Conservation (phyloP, 257 asterid species). For the Oldenlandia corymbosa region DNA sequence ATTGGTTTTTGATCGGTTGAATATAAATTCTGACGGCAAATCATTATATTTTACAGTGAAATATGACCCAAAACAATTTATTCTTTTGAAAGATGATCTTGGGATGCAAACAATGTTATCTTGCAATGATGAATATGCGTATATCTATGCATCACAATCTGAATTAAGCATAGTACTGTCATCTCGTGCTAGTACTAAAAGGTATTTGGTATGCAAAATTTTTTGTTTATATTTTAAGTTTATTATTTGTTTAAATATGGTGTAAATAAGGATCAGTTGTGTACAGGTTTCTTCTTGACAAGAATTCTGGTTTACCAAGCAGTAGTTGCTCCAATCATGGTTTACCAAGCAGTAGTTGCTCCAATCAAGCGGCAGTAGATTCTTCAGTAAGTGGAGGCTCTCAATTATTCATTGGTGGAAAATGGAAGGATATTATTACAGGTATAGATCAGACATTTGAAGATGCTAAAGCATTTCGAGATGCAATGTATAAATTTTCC, state of each 20-base stretch:
- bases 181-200: neutral
- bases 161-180: neutral
- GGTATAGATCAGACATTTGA: too few species aligned
- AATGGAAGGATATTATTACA: too few species aligned
- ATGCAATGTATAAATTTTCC: too few species aligned
- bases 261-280: neutral
- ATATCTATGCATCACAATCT: neutral
- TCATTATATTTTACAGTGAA: too few species aligned
- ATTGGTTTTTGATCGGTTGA: too few species aligned
- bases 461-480: too few species aligned
- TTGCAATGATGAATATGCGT: conserved; percentile 1
- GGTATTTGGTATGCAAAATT: neutral
- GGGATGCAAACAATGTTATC: neutral
- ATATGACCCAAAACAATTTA: too few species aligned
- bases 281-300: neutral
- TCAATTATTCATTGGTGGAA: too few species aligned
- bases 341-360: neutral
- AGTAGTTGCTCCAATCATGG: too few species aligned
- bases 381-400: neutral
- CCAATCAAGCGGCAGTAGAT: neutral
- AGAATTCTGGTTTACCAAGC: neutral
- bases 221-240: neutral
- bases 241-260: too few species aligned
- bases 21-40: too few species aligned
- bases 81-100: too few species aligned